Evolutionary conservation across 139 green algal species (phyloP), one percentile per base, ranked within the genome.

Genomic region (Eudorina sp.): DNA sequence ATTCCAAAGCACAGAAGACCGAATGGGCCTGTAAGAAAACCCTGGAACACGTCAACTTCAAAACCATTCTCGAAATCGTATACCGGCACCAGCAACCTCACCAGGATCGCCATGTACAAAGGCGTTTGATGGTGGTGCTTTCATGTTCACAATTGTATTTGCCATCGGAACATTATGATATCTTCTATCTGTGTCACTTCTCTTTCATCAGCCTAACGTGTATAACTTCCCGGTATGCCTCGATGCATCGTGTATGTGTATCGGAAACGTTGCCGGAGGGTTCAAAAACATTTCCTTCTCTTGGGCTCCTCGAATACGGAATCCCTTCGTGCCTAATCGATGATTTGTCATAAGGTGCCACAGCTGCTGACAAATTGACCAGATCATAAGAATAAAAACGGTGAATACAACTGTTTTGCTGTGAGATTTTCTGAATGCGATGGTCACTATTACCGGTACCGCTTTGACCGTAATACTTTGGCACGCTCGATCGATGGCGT

Each of bases 1-100:
- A 93, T 91, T 48, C 90, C 90, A 23, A 93, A 93, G 55, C 83
- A 90, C 1, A 93, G 69, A 58, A 93, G 60, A 19, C 90, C 90
- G 13, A 93, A 81, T 23, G 83, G 69, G 1, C 83, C 76, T 84
- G 76, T 14, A 76, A 7, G n/a, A 69, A 72, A 34, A 25, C 23
- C 29, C 4, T 66, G 55, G 23, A 25, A 34, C 29, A 25, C 23
- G 8, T 25, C 5, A 27, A 23, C 7, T 25, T 66, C 29, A 25
- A 5, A 66, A 66, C 55, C 55, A 66, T 34, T 23, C 23, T 25
- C 55, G 23, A 34, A 23, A 5, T 66, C 27, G 55, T 66, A 66
- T 34, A 66, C 7, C 7, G 27, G 23, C 55, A 34, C 8, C 5
- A 11, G 8, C 29, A 66, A 25, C 55, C 27, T 23, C 55, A 13